These are phyloP conservation scores for Aphanomyces cochlioides DNA, from an alignment of 352 stramenopile species.

Conservation along the genomic window DNA sequence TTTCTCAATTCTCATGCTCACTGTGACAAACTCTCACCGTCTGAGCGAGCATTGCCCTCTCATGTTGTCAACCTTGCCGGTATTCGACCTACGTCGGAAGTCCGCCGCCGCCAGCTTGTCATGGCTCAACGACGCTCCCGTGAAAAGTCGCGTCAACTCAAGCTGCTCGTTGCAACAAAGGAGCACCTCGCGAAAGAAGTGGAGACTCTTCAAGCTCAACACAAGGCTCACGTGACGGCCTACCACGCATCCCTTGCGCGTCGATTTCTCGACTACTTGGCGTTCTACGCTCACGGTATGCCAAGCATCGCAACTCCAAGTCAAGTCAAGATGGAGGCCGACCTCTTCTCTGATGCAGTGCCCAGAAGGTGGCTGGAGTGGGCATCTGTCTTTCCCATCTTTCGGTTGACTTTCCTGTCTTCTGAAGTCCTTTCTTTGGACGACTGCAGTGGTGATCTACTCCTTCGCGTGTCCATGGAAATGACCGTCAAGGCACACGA, in stretches of 20 bases:
- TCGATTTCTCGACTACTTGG: slow-evolving; percentile 9
- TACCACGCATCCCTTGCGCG: background rate
- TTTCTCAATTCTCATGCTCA: background rate
- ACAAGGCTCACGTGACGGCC: background rate
- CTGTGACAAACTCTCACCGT: background rate
- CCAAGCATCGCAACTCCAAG: no score
- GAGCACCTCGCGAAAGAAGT: background rate
- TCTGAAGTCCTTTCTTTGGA: no score
- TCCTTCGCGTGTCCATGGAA: no score
- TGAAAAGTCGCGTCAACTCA: background rate
- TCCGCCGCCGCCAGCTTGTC: slow-evolving; percentile 7
- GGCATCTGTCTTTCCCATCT: no score
- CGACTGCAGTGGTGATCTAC: no score
- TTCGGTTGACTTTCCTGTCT: no score
- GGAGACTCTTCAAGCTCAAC: background rate
- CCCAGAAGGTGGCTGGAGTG: no score
- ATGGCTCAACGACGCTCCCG: background rate
- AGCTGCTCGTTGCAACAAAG: background rate
- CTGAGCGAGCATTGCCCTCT: background rate
- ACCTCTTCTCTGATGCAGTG: background rate
- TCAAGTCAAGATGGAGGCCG: slow-evolving; percentile 7
- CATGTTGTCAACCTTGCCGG: slow-evolving; percentile 1
- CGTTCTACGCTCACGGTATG: background rate
- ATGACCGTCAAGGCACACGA: no score
- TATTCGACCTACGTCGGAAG: background rate